Evolutionary conservation across 2,329 filamentous ascomycete species (phyloP), one percentile per base, ranked within the genome.

Genomic region (Ceratocystis huliohia): DNA sequence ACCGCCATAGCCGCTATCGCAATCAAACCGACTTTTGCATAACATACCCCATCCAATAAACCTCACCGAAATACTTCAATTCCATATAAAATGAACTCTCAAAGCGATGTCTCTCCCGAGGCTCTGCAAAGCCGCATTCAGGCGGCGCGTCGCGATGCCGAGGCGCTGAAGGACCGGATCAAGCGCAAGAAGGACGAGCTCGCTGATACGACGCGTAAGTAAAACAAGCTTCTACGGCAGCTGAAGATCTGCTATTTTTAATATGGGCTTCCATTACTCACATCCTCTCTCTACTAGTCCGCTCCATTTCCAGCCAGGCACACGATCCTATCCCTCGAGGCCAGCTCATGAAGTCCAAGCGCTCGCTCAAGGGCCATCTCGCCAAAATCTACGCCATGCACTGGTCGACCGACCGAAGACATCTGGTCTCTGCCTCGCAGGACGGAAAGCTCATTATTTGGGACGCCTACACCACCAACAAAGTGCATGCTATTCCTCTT

Each of bases 331-430:
- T 99, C 73, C 91, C 93, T 70, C 88, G 89, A 78, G 94, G 95
- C 77, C 83, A 86, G 75, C 84, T 93, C 75, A 97, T 99, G 94
- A 96, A 94, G 83, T 89, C 93, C 70, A 94, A 96, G 81, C 89
- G 91, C 73, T 96, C 92, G 63, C 83, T 99, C 71, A 97, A 97
- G 81, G 94, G 94, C 71, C 94, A 99, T 82, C 80, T 99, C 71
- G 94, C 94, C 73, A 99, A 99, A 81, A 99, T 99, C 74, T 99
- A 99, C 78, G 94, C 94, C 73, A 99, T 99, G 94, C 94, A 99
- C 81, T 99, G 94, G 94, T 97, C 94, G 44, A 99, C 94, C 70
- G 94, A 99, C 79, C 87, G 94, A 74, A 87, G 94, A 77, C 94
- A 97, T 78, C 85, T 97, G 69, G 94, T 99, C 64, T 97, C 94